Conservation (phyloP, 805 yeast species). For the Candida ortonii region DNA sequence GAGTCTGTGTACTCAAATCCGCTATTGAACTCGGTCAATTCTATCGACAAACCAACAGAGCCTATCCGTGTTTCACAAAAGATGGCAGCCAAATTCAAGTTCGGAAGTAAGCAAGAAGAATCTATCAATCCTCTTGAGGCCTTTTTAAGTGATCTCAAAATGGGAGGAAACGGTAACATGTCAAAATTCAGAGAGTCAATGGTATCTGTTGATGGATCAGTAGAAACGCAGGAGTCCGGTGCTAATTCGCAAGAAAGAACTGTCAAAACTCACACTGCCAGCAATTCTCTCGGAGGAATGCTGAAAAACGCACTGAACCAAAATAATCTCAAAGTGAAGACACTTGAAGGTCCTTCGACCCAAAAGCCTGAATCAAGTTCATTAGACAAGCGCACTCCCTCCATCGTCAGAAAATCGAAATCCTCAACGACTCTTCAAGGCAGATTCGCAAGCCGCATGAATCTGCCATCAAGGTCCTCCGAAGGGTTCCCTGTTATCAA, state of each 20-base stretch:
- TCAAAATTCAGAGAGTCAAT: conserved; percentile 37
- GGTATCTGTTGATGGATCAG: conserved; percentile 14
- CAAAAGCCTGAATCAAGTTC: conserved; percentile 1
- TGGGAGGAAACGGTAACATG: conserved; percentile 43
- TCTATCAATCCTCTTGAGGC: conserved; percentile 51
- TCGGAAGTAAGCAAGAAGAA: conserved; percentile 14
- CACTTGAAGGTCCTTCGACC: conserved; percentile 2
- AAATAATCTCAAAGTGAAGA: conserved; percentile 1
- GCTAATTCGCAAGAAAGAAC: background rate
- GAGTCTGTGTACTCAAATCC: conserved; percentile 24
- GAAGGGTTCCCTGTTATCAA: conserved; percentile 54
- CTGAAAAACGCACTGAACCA: conserved; percentile 7
- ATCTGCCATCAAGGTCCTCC: conserved; percentile 46
- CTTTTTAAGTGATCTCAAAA: conserved; percentile 44
- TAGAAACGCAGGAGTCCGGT: background rate
- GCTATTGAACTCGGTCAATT: conserved; percentile 16
- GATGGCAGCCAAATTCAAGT: conserved; percentile 15
- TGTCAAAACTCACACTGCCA: conserved; percentile 1
- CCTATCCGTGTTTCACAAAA: conserved; percentile 13
- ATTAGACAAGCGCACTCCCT: conserved; percentile 9
- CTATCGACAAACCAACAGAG: conserved; percentile 19
- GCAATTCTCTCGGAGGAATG: conserved; percentile 11
- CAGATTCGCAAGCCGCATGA: conserved; percentile 22
- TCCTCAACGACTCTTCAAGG: conserved; percentile 28
- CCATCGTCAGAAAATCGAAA: conserved; percentile 28